phyloP scores from a whole-genome alignment of 2,329 filamentous ascomycete genomes.

The Fusarium luffae region DNA sequence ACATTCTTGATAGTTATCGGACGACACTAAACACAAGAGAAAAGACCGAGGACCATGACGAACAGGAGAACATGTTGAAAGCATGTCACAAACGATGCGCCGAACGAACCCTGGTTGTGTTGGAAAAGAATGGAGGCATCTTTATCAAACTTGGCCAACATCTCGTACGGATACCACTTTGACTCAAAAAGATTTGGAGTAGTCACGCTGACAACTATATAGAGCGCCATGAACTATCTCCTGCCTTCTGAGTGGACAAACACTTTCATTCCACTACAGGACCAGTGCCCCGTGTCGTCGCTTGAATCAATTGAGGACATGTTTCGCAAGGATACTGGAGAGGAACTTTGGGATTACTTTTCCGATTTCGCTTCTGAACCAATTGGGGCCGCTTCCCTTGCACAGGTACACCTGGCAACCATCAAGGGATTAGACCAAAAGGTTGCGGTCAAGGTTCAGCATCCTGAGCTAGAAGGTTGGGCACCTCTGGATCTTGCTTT shows the following conservation, averaged over 20 bases:
- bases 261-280: constrained; percentile 95
- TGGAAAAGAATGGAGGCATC: constrained; percentile 97
- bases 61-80: constrained; percentile 75
- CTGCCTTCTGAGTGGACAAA: constrained; percentile 92
- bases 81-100: constrained; percentile 95
- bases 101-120: constrained; percentile 81
- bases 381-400: constrained; percentile 92
- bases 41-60: constrained; percentile 68
- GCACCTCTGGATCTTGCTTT: constrained; percentile 86
- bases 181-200: not conserved
- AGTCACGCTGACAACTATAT: constrained; percentile 42
- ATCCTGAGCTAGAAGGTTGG: constrained; percentile 90
- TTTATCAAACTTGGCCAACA: constrained; percentile 99
- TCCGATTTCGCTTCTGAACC: constrained; percentile 83
- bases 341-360: constrained; percentile 83
- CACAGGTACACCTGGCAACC: constrained; percentile 91
- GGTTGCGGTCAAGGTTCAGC: constrained; percentile 97
- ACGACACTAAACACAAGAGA: constrained; percentile 79
- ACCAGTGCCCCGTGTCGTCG: constrained; percentile 93
- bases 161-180: constrained; percentile 62
- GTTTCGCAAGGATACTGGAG: constrained; percentile 86
- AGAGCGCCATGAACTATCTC: constrained; percentile 95
- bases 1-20: constrained; percentile 74
- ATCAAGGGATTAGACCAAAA: constrained; percentile 83
- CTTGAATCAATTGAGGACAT: constrained; percentile 87